A percentile compares a stretch with the other conserved stretches of the same genome.
phyloP scores from a whole-genome alignment of 2,329 filamentous ascomycete species.

The Exophiala mesophila region DNA sequence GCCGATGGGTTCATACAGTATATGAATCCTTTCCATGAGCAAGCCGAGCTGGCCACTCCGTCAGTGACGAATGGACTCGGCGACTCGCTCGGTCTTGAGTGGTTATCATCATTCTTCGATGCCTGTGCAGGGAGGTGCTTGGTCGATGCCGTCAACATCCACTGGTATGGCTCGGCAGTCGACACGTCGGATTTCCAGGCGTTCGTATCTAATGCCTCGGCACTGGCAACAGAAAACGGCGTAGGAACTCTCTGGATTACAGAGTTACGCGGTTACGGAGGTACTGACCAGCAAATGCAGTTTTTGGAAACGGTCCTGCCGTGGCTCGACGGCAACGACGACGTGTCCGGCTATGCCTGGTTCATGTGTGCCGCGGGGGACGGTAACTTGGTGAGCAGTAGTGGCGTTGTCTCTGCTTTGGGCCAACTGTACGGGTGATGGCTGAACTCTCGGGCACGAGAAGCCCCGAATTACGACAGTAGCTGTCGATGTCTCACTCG shows the following conservation, averaged over 20 bases:
- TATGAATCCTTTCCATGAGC: constrained; percentile 32
- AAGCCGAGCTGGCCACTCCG: constrained; percentile 37
- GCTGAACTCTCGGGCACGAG: constrained; percentile 3
- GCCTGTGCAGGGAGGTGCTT: constrained; percentile 33
- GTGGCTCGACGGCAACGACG: constrained; percentile 34
- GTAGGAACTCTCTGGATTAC: constrained; percentile 40
- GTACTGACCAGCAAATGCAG: constrained; percentile 14
- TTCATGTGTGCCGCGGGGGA: constrained; percentile 25
- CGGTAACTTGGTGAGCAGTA: constrained; percentile 28
- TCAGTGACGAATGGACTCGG: constrained; percentile 34
- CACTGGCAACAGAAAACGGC: constrained; percentile 30
- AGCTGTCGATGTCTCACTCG: background rate
- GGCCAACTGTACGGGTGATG: constrained; percentile 7
- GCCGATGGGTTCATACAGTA: constrained; percentile 33
- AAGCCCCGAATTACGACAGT: background rate
- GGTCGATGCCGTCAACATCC: constrained; percentile 37
- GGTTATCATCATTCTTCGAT: constrained; percentile 37
- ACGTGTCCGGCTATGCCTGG: constrained; percentile 39
- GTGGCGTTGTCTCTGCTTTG: constrained; percentile 6
- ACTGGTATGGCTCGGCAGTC: constrained; percentile 37
- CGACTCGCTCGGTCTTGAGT: constrained; percentile 32
- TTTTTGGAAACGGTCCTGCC: constrained; percentile 37
- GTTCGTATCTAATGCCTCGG: constrained; percentile 33
- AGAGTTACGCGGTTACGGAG: constrained; percentile 32
- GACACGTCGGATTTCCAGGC: constrained; percentile 32